Base-by-base conservation (phyloP, 1,284 basidiomycete genomes). In the Lentinula novae-zelandiae region DNA sequence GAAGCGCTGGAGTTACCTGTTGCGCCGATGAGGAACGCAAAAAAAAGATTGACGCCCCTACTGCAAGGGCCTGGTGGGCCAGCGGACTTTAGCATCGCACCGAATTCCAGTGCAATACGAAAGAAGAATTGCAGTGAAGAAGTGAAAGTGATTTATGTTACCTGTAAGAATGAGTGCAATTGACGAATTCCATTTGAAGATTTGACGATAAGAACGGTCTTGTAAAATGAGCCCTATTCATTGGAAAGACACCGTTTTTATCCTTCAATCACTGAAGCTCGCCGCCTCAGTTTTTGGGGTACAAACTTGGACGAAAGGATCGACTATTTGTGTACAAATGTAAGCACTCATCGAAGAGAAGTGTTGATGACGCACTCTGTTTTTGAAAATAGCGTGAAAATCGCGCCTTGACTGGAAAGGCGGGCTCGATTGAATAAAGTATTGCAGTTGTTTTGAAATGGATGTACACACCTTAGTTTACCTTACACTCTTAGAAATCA, bases 191-290 rank as follows among this genome's bases (percentile, higher is more conserved):
- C 17, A 53, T 13, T 53, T 39, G 31, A 33, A 46, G 44, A 46
- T 36, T 56, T 42, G 54, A 56, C 54, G 54, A 56, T 46, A 46
- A 34, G 54, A 56, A 56, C 54, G 54, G 54, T 46, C 54, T 13
- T 38, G 33, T 17, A 36, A 8, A 34, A 53, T n/a, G 15, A 9
- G n/a, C 13, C 10, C 2, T 5, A 54, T 54, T n/a, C 22, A 42
- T 27, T 54, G 20, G 39, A 38, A 34, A 46, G 33, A 44, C 54
- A 56, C 53, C 53, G 53, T 31, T 12, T 22, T 12, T 22, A 17
- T 39, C 27, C 27, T 27, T 34, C 12, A 13, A 15, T 7, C 17
- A 22, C 9, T 54, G n/a, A 15, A 56, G 40, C 27, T 56, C 42
- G 22, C 54, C 54, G 54, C 17, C 36, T 38, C 20, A 17, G 2